These are phyloP conservation scores for Dioscorea alata DNA, from an alignment of 106 monocot genomes.

Conservation along the genomic window DNA sequence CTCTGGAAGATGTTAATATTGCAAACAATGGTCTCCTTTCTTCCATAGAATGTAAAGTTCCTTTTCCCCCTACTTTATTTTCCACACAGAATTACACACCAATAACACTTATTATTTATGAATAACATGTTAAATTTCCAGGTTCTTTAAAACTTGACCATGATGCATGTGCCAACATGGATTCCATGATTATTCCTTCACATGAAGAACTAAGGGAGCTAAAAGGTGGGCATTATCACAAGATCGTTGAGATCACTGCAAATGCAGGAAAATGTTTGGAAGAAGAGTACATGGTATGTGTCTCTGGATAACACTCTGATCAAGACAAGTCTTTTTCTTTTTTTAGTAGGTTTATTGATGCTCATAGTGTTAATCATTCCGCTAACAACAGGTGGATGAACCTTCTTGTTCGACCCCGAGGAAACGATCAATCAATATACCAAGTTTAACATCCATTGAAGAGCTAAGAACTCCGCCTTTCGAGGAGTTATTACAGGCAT, in stretches of 20 bases:
- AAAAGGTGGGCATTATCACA: constrained; percentile 31
- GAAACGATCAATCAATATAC: constrained; percentile 20
- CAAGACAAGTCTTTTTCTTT: no score
- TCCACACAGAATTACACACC: no score
- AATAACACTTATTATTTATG: no score
- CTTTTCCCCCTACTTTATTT: neutral
- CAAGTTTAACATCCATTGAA: constrained; percentile 30
- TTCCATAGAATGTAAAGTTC: constrained; percentile 58
- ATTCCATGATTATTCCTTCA: constrained; percentile 22
- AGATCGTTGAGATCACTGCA: constrained; percentile 28
- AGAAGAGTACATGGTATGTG: constrained; percentile 33
- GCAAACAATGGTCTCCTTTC: constrained; percentile 43
- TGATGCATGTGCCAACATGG: constrained; percentile 32
- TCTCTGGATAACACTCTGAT: neutral
- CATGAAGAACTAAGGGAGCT: constrained; percentile 21
- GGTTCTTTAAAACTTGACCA: constrained; percentile 69
- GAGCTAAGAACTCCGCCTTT: constrained; percentile 35
- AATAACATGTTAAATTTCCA: constrained; percentile 8
- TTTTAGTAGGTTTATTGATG: neutral
- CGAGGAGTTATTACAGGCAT: constrained; percentile 35
- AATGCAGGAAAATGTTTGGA: constrained; percentile 26
- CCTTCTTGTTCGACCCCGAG: constrained; percentile 39
- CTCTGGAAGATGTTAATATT: constrained; percentile 41
- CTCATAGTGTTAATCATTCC: neutral
- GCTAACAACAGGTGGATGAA: constrained; percentile 25